These are phyloP conservation scores for Colletotrichum sp. DNA, from an alignment of 2,329 filamentous ascomycete species.

Conservation along the genomic window DNA sequence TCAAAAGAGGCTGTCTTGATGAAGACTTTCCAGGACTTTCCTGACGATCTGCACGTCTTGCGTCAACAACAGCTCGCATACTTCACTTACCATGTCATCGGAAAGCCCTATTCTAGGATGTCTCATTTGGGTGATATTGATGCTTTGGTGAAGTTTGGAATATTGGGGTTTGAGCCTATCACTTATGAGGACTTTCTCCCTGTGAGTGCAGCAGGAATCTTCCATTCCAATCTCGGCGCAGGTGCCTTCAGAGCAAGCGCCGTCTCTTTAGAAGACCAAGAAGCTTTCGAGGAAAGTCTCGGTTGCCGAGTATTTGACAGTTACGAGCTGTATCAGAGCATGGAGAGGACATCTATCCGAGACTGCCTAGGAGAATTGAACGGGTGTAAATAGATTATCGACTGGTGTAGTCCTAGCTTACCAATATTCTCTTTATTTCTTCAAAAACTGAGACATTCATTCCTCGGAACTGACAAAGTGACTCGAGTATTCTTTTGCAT, in stretches of 20 bases:
- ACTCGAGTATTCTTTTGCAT: not conserved
- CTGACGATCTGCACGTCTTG: slow-evolving; percentile 44
- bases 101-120: not conserved
- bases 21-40: slow-evolving; percentile 39
- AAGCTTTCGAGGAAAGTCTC: not conserved
- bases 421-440: not conserved
- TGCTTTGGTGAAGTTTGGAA: slow-evolving; percentile 33
- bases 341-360: not conserved
- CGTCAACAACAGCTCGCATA: slow-evolving; percentile 40
- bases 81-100: slow-evolving; percentile 33
- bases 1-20: slow-evolving; percentile 14
- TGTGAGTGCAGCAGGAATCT: slow-evolving; percentile 56
- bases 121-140: slow-evolving; percentile 22
- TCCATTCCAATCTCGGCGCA: slow-evolving; percentile 44
- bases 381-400: not conserved
- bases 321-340: not conserved
- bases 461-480: not conserved
- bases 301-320: not conserved
- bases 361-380: not conserved
- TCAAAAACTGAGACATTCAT: not conserved
- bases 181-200: slow-evolving; percentile 61
- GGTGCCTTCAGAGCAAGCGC: not conserved
- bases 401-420: not conserved
- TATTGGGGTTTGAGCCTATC: slow-evolving; percentile 44
- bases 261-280: not conserved